Conservation (phyloP, 352 stramenopile species). For the Phytophthora niederhauseri region DNA sequence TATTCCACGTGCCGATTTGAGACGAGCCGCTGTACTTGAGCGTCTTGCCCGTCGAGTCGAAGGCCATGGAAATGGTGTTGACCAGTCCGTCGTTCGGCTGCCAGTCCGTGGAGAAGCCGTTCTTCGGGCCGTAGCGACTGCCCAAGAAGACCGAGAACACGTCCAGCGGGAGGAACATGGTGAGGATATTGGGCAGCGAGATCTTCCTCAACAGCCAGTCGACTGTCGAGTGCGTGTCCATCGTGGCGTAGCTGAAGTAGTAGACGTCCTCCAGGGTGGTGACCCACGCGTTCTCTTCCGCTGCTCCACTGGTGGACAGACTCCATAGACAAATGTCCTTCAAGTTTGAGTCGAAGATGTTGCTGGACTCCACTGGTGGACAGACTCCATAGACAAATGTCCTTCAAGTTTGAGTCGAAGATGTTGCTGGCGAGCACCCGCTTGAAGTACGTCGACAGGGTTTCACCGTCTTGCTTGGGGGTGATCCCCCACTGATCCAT, state of each 20-base stretch:
- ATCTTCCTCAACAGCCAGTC: constrained; percentile 35
- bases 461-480: constrained; percentile 17
- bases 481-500: constrained; percentile 39
- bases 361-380: constrained; percentile 36
- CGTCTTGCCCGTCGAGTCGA: constrained; percentile 19
- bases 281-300: constrained; percentile 46
- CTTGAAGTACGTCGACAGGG: constrained; percentile 31
- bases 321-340: constrained; percentile 38
- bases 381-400: constrained; percentile 35
- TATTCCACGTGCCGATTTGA: constrained; percentile 40
- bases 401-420: constrained; percentile 33
- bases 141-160: constrained; percentile 26
- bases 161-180: constrained; percentile 36
- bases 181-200: constrained; percentile 38
- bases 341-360: constrained; percentile 30
- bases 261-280: constrained; percentile 41
- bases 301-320: constrained; percentile 36
- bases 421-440: constrained; percentile 33
- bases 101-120: constrained; percentile 27
- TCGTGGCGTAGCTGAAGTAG: constrained; percentile 45
- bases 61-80: constrained; percentile 38
- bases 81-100: constrained; percentile 40
- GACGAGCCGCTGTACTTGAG: constrained; percentile 26
- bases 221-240: constrained; percentile 29
- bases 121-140: constrained; percentile 28